These are phyloP conservation scores for Eragrostis nindensis DNA, from an alignment of 176 grass and related monocot species.

Conservation along the genomic window DNA sequence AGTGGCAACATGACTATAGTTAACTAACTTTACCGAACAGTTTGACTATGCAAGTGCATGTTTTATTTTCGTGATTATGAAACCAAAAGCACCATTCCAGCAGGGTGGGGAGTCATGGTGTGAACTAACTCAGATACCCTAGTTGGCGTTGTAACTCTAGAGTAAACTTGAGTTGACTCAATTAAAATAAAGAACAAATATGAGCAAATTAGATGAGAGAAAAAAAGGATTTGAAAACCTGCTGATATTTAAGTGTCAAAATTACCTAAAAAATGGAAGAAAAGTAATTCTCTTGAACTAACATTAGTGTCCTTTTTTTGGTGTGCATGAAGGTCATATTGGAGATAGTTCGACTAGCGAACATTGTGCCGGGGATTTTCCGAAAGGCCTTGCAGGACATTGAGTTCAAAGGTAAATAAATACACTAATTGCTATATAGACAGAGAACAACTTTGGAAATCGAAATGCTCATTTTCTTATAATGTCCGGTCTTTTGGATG, in stretches of 20 bases:
- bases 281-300: slow-evolving; percentile 6
- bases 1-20: background rate
- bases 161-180: background rate
- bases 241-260: background rate
- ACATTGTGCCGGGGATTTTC: slow-evolving; percentile 82
- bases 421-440: background rate
- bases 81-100: no score
- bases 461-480: background rate
- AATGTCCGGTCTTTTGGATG: slow-evolving; percentile 17
- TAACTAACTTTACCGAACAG: slow-evolving; percentile 2
- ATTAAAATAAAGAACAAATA: background rate
- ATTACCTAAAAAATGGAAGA: background rate
- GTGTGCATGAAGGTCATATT: slow-evolving; percentile 57
- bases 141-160: background rate
- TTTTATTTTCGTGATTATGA: slow-evolving; percentile 16
- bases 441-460: background rate
- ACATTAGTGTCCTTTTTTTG: background rate
- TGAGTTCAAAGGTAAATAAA: slow-evolving; percentile 64
- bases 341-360: slow-evolving; percentile 73
- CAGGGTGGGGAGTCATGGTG: no score
- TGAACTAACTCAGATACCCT: no score
- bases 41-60: slow-evolving; percentile 24
- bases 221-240: background rate
- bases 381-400: slow-evolving; percentile 75
- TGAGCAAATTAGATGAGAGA: background rate